Conservation (phyloP, 148 eudicot species). For the Camellia japonica region DNA sequence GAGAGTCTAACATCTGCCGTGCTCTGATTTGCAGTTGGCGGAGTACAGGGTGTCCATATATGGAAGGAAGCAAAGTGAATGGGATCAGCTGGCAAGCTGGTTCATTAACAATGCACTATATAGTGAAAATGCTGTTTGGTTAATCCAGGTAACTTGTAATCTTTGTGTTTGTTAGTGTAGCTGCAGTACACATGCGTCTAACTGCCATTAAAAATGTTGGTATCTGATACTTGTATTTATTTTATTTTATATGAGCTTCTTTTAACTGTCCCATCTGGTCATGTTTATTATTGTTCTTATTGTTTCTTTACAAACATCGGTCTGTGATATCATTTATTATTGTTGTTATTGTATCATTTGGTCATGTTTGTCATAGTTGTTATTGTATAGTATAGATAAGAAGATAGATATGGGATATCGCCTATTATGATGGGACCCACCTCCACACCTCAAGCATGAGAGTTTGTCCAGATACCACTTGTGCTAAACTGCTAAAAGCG, state of each 20-base stretch:
- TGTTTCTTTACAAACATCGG: not conserved
- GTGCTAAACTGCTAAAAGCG: not conserved
- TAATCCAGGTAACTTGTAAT: conserved; percentile 56
- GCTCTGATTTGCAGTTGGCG: conserved; percentile 54
- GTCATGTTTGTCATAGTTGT: no score
- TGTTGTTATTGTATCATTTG: not conserved
- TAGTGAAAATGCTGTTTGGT: conserved; percentile 81
- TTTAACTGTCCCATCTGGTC: not conserved
- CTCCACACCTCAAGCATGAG: not conserved
- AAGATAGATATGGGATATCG: not conserved
- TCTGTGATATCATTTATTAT: not conserved
- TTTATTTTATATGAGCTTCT: not conserved
- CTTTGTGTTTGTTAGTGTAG: conserved; percentile 8
- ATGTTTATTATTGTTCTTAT: not conserved
- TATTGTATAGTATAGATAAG: no score
- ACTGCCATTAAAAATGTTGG: not conserved
- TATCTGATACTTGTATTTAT: not conserved
- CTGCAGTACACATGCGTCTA: conserved; percentile 6
- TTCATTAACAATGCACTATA: conserved; percentile 67
- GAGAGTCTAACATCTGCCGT: not conserved
- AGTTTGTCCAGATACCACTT: not conserved
- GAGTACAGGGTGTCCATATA: conserved; percentile 79
- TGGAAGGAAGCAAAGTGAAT: conserved; percentile 85
- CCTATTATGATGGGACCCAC: not conserved
- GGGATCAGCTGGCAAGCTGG: conserved; percentile 91